Evolutionary conservation across 2,329 filamentous ascomycete genomes (phyloP), one percentile per base, ranked within the genome.

Genomic region (Metarhizium sp.): DNA sequence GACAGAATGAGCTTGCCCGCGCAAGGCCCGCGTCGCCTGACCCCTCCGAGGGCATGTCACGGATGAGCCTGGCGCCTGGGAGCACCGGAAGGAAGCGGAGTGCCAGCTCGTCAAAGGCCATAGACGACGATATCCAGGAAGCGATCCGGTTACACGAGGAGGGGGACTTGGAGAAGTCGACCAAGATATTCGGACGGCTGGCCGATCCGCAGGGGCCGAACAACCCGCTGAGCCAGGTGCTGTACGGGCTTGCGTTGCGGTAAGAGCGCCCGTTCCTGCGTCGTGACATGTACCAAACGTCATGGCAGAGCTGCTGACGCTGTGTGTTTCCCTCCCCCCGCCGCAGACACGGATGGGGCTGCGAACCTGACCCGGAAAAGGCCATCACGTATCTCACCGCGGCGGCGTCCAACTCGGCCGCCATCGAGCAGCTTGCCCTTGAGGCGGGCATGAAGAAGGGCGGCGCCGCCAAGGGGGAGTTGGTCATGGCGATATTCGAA

Each of bases 401-500:
- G 34, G 94, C 94, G 50, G 94, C 94, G 5, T 87, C 89, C 48
- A 96, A 96, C 72, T 90, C 91, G 29, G 94, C 92, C 29, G 80
- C 84, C 46, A 84, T 99, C 55, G 94, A 99, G 75, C 82, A 88
- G 53, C 77, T 91, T 64, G 94, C 94, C 34, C 82, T 97, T 25
- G 78, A 87, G 62, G 88, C 92, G 8, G 94, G 92, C 16, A 82
- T 95, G 71, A 94, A 90, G 72, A 95, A 94, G 72, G 94, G 94
- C 53, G 94, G 94, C 58, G 87, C 89, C 14, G 92, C 92, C 48
- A 99, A 97, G 74, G 94, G 94, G 57, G 94, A 99, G 77, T 80
- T 99, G 53, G 89, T 97, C 18, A 83, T 99, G 58, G 92, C 94
- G 58, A 97, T 99, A 60, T 97, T 94, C 66, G 94, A 99, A 76